These are phyloP conservation scores for Cladosporium sp. DNA, from an alignment of 2,329 filamentous ascomycete species.

Conservation along the genomic window DNA sequence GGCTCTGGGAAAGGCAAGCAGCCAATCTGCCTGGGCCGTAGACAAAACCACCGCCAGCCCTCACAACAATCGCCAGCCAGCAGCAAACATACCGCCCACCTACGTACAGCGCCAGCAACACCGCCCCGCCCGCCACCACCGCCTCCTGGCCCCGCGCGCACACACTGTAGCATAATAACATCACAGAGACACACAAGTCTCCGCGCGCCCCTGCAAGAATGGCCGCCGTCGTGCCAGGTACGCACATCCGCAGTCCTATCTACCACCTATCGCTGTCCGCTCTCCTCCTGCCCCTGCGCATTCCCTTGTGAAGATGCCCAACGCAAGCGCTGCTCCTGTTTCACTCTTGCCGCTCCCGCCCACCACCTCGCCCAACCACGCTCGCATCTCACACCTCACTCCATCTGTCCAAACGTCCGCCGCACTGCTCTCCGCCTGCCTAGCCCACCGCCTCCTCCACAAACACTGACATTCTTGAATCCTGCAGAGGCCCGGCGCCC, in stretches of 20 bases:
- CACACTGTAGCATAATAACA: neutral
- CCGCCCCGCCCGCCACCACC: neutral
- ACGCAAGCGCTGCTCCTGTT: slow-evolving; percentile 23
- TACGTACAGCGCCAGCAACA: neutral
- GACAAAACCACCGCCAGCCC: neutral
- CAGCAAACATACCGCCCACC: slow-evolving; percentile 1
- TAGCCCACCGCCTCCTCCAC: neutral
- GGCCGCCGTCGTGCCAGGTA: slow-evolving; percentile 22
- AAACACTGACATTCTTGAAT: slow-evolving; percentile 11
- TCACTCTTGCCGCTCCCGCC: slow-evolving; percentile 19
- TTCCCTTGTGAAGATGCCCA: slow-evolving; percentile 16
- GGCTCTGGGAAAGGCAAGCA: slow-evolving; percentile 1
- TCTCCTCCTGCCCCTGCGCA: slow-evolving; percentile 15
- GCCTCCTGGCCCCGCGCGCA: neutral
- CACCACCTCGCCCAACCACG: slow-evolving; percentile 12
- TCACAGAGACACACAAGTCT: neutral
- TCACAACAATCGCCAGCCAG: slow-evolving; percentile 1
- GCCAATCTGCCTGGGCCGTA: neutral
- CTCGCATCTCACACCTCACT: neutral
- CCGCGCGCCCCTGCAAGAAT: neutral
- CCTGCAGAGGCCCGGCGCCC: slow-evolving; percentile 22
- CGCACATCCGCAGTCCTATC: slow-evolving; percentile 5
- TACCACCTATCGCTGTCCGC: slow-evolving; percentile 5
- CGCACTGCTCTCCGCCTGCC: slow-evolving; percentile 4
- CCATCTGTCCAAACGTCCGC: neutral